phyloP scores from a whole-genome alignment of 441 rosid genomes.

The Metrosideros polymorpha region DNA sequence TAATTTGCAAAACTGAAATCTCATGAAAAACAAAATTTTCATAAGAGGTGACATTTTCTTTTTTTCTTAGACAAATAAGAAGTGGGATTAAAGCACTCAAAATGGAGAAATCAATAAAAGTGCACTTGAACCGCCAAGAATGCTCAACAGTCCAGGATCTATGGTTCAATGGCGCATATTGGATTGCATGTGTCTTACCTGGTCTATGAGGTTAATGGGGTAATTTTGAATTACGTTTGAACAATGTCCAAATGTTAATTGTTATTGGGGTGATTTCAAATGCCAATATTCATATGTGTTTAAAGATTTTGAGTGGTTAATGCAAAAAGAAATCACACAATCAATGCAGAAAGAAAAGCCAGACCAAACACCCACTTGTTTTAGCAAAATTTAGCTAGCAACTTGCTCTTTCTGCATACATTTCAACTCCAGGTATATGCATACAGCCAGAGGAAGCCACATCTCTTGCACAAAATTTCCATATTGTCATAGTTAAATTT shows the following conservation, averaged over 20 bases:
- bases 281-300: background rate
- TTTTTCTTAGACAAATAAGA: background rate
- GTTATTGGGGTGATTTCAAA: background rate
- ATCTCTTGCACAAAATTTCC: background rate
- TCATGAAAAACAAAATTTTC: background rate
- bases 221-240: background rate
- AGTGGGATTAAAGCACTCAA: background rate
- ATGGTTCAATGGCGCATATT: background rate
- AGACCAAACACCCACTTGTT: background rate
- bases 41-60: background rate
- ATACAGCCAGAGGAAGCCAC: background rate
- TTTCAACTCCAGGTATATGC: background rate
- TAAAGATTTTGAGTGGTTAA: background rate
- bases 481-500: background rate
- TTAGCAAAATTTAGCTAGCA: background rate
- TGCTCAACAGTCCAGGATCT: background rate
- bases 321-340: background rate
- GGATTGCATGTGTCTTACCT: background rate
- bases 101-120: background rate
- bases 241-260: background rate
- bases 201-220: background rate
- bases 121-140: background rate
- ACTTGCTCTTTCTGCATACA: background rate
- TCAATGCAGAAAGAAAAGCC: background rate
- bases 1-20: background rate